Evolutionary conservation across 2,329 filamentous ascomycete species (phyloP), one percentile per base, ranked within the genome.

Genomic region (Beauveria caledonica): DNA sequence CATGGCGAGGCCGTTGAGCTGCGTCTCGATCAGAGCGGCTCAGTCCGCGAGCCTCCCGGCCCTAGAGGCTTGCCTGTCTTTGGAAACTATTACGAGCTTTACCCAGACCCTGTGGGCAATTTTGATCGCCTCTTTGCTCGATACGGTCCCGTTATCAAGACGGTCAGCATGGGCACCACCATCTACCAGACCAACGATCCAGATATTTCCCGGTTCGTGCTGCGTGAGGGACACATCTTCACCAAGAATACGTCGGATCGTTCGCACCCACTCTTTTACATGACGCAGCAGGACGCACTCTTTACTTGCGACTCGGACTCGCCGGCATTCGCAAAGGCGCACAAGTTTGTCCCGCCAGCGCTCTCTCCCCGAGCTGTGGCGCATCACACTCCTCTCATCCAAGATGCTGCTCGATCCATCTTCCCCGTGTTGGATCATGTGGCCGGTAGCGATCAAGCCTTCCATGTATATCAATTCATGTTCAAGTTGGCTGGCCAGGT

Each of bases 271-370:
- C 62, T 67, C 56, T 67, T 67, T 27, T 71, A 76, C 66, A 75
- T 72, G 66, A 70, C 71, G 64, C 62, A 69, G 36, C 66, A 71
- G 33, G 69, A 71, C 5, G 72, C 69, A n/a, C 67, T 76, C 57
- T 77, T 77, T 64, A 61, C 74, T 3, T 70, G 73, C 64, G 78
- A 80, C 66, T 80, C 77, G 5, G 73, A 77, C 42, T 76, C 73
- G 1, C 71, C 74, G 25, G 72, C 74, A 54, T 81, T 76, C 75
- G 64, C 67, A 27, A 61, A 76, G 0, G 75, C 77, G 0, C 82
- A 85, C 72, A 85, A 84, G 66, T 85, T 83, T 68, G 65, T 84
- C 8, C 80, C 81, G 0, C 80, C 81, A 0, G 76, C 78, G 0
- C 69, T 84, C 23, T 75, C 76, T 0, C 80, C 81, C 29, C 82